These are phyloP conservation scores for Elsinoe ampelina DNA, from an alignment of 2,329 filamentous ascomycete species.

Conservation along the genomic window DNA sequence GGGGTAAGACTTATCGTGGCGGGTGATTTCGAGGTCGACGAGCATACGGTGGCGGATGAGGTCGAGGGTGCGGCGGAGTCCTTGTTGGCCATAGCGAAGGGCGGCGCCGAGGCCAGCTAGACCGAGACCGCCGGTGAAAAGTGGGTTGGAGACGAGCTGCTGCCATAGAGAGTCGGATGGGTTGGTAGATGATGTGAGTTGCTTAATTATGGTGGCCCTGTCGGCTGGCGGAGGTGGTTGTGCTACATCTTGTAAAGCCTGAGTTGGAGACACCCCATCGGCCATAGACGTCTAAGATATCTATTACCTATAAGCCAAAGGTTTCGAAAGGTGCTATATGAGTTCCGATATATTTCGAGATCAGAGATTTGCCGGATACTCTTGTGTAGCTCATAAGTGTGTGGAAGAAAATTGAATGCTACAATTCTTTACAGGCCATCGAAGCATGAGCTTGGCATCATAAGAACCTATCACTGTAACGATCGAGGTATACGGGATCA, in stretches of 20 bases:
- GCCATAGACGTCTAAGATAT: not conserved
- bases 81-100: slow-evolving; percentile 70
- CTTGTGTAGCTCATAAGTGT: too few relatives aligned
- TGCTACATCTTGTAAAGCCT: not conserved
- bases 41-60: slow-evolving; percentile 77
- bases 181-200: not conserved
- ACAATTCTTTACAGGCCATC: too few relatives aligned
- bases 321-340: too few relatives aligned
- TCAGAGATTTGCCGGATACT: too few relatives aligned
- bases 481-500: too few relatives aligned
- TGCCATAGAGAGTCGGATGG: slow-evolving; percentile 30
- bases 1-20: slow-evolving; percentile 83
- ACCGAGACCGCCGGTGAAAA: slow-evolving; percentile 62
- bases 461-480: too few relatives aligned
- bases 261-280: not conserved
- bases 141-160: slow-evolving; percentile 42
- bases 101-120: slow-evolving; percentile 80
- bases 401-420: too few relatives aligned
- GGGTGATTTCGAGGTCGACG: slow-evolving; percentile 91
- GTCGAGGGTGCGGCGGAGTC: slow-evolving; percentile 59
- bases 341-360: too few relatives aligned
- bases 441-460: too few relatives aligned
- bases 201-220: slow-evolving; percentile 3
- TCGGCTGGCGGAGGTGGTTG: slow-evolving; percentile 9
- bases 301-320: too few relatives aligned